Percentiles rank a stretch among this genome's conserved stretches.
Evolutionary conservation across 257 asterid species (phyloP).

Genomic region (Rauvolfia tetraphylla): DNA sequence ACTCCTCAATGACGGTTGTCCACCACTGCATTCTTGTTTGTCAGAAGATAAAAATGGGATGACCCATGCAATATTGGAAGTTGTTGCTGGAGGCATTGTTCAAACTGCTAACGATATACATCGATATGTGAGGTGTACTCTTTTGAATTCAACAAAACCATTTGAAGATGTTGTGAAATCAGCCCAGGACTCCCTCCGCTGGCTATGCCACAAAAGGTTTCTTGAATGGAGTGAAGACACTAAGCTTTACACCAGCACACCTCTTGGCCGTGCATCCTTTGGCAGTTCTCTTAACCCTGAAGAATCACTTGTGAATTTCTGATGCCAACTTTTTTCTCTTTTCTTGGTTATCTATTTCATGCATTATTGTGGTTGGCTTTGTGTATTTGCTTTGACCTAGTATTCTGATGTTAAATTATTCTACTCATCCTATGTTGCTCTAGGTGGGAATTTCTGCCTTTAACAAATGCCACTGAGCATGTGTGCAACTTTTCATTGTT

Average conservation of each 20-base stretch:
- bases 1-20: conserved; percentile 78
- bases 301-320: conserved; percentile 80
- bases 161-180: conserved; percentile 97
- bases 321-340: conserved; percentile 12
- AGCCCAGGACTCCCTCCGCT: conserved; percentile 94
- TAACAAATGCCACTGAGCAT: background rate
- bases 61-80: conserved; percentile 98
- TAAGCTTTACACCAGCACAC: conserved; percentile 86
- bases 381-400: background rate
- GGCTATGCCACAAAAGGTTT: conserved; percentile 89
- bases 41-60: conserved; percentile 98
- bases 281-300: conserved; percentile 98
- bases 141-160: conserved; percentile 88
- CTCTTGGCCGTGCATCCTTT: conserved; percentile 94
- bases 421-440: background rate
- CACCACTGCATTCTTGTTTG: conserved; percentile 93
- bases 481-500: background rate
- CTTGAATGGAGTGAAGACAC: conserved; percentile 92
- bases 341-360: conserved; percentile 14
- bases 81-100: conserved; percentile 98
- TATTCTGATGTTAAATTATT: conserved; percentile 4
- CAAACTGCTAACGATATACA: conserved; percentile 90
- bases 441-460: background rate
- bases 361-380: conserved; percentile 3
- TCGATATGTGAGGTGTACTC: conserved; percentile 96